Evolutionary conservation across 768 basidiomycete genomes (phyloP), one percentile per base, ranked within the genome.

Genomic region (Epithele typhae): DNA sequence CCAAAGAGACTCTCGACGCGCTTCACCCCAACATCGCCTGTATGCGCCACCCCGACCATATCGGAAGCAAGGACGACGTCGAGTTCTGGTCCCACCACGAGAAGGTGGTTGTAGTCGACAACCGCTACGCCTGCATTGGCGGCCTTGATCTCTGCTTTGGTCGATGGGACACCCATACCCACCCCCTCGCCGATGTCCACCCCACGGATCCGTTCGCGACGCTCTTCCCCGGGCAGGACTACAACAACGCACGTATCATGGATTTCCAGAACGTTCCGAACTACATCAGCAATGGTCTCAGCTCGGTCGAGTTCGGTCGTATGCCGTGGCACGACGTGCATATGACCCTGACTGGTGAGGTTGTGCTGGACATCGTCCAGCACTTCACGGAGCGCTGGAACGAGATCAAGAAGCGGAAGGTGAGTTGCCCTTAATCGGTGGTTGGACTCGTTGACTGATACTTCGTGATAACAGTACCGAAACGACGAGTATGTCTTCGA

Each of bases 261-360:
- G 92, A 95, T 60, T 93, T 94, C 70, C 76, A 92, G 58, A 44
- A 85, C 9, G 95, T 97, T 1, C 73, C 78, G 46, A 75, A 90
- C 51, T 92, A 82, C 60, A 78, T 81, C 19, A 84, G 79, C 58
- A 89, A 85, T 49, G 73, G 74, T 0, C 62, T 92, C 14, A 83
- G 81, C 25, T 75, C 81, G 38, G 60, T 82, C 37, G 87, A 91
- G 53, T 81, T 70, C 12, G 70, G 80, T 1, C 72, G 89, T 51
- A 92, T 93, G 92, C 91, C 94, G 1, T 97, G 94, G 94, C 94
- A 97, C 60, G 94, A 97, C 68, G 91, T 90, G 45, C 92, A 93
- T 62, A 87, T 90, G 84, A 92, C 89, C 4, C 67, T 93, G 19
- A 69, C 74, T 12, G 96, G 86, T 6, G 78, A 89, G 2, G 82